phyloP scores from a whole-genome alignment of 495 filamentous ascomycete species.

The Baudoinia panamericana region DNA sequence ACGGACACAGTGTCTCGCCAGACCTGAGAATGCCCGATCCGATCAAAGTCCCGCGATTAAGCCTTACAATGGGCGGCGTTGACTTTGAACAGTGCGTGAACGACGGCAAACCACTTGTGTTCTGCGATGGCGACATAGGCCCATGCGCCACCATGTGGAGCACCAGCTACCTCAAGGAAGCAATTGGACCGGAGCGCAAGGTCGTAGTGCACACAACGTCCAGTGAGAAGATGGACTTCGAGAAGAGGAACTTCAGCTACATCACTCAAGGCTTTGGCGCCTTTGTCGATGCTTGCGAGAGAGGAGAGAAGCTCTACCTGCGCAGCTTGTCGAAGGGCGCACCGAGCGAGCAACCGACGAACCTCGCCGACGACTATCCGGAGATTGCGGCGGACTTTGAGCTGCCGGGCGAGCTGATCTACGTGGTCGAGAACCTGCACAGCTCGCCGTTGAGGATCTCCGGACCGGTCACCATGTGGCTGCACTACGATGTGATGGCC shows the following conservation, averaged over 20 bases:
- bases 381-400: constrained; percentile 53
- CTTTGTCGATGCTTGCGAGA: constrained; percentile 49
- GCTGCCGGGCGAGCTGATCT: constrained; percentile 48
- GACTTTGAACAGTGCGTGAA: constrained; percentile 48
- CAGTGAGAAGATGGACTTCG: constrained; percentile 61
- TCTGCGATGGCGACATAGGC: constrained; percentile 54
- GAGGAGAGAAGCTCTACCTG: constrained; percentile 59
- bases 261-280: constrained; percentile 51
- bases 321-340: constrained; percentile 56
- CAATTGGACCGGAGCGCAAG: constrained; percentile 51
- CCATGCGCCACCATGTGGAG: constrained; percentile 55
- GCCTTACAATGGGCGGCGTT: constrained; percentile 25
- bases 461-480: constrained; percentile 76
- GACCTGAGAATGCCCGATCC: constrained; percentile 7
- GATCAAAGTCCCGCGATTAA: constrained; percentile 4
- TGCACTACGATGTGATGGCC: constrained; percentile 89
- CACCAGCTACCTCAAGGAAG: constrained; percentile 50
- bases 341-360: constrained; percentile 54
- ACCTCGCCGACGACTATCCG: constrained; percentile 58
- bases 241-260: constrained; percentile 70
- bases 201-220: constrained; percentile 58
- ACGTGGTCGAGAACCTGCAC: constrained; percentile 51
- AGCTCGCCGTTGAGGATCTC: constrained; percentile 72
- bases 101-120: constrained; percentile 48
- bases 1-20: constrained; percentile 1